phyloP scores from a whole-genome alignment of 495 filamentous ascomycete genomes.

The Bryoglossum gracile region DNA sequence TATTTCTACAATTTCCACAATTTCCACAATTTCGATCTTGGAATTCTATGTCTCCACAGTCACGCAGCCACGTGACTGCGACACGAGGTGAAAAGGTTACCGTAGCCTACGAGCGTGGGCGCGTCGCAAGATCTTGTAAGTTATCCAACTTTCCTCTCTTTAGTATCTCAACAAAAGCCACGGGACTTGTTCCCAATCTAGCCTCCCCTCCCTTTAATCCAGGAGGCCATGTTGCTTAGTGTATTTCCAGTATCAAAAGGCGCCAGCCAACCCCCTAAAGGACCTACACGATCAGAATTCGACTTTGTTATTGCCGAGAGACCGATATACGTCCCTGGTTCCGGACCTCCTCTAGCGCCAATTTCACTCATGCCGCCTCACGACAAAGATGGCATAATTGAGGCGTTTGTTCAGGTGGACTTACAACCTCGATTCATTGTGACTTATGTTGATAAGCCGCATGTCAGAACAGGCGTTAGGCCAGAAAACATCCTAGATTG shows the following conservation, averaged over 20 bases:
- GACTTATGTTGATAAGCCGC: constrained; percentile 6
- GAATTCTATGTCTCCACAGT: neutral
- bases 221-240: constrained; percentile 8
- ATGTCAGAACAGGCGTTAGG: constrained; percentile 7
- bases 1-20: too few relatives aligned
- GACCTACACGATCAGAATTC: neutral
- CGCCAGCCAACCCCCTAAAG: neutral
- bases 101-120: neutral
- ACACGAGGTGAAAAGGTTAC: neutral
- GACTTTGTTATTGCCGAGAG: constrained; percentile 22
- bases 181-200: neutral
- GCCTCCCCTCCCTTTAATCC: neutral
- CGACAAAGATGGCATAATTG: constrained; percentile 18
- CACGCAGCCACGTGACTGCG: constrained; percentile 3
- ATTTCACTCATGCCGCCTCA: constrained; percentile 15
- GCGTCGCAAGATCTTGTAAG: neutral
- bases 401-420: neutral
- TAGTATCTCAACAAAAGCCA: neutral
- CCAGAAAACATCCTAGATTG: constrained; percentile 19
- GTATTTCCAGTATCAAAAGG: neutral
- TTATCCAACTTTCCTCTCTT: neutral
- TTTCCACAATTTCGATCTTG: too few relatives aligned
- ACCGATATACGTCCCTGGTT: constrained; percentile 20
- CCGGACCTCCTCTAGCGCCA: constrained; percentile 17
- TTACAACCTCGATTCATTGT: constrained; percentile 8